phyloP scores from a whole-genome alignment of 2,329 filamentous ascomycete genomes.

The Aspergillus neoniger region DNA sequence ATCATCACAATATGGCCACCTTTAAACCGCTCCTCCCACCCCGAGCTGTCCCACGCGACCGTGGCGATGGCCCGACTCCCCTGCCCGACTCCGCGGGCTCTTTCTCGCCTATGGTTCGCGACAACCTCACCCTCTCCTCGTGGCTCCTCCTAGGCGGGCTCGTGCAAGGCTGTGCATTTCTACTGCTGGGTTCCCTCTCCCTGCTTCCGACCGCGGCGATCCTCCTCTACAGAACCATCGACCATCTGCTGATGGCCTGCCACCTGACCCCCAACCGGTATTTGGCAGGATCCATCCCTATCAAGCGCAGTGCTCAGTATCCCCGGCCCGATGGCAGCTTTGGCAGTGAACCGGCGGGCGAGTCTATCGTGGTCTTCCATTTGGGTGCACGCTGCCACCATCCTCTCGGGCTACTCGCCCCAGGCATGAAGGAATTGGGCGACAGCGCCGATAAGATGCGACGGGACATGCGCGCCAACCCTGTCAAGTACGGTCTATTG shows the following conservation, averaged over 20 bases:
- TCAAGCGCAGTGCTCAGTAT: constrained; percentile 42
- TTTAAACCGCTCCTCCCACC: constrained; percentile 9
- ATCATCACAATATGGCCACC: background rate
- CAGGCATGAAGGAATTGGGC: constrained; percentile 32
- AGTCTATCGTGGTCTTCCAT: constrained; percentile 49
- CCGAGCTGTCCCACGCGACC: background rate
- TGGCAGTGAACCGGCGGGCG: constrained; percentile 46
- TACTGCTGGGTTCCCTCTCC: constrained; percentile 35
- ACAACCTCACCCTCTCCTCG: constrained; percentile 42
- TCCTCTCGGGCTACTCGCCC: constrained; percentile 47
- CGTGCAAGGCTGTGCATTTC: constrained; percentile 37
- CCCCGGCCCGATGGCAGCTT: constrained; percentile 37
- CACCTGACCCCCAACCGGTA: constrained; percentile 42
- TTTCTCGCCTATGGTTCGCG: constrained; percentile 23
- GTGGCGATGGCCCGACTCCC: background rate
- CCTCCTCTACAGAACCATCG: constrained; percentile 36
- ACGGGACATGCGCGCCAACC: constrained; percentile 18
- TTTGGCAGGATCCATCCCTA: constrained; percentile 36
- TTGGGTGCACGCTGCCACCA: constrained; percentile 35
- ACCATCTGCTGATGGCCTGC: constrained; percentile 36
- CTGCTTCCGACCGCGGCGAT: constrained; percentile 36
- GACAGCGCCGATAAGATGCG: constrained; percentile 37
- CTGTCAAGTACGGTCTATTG: constrained; percentile 13
- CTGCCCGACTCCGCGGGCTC: background rate
- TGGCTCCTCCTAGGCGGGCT: constrained; percentile 46